phyloP scores from a whole-genome alignment of 73 alveolate genomes.

The Paramecium sonneborni region DNA sequence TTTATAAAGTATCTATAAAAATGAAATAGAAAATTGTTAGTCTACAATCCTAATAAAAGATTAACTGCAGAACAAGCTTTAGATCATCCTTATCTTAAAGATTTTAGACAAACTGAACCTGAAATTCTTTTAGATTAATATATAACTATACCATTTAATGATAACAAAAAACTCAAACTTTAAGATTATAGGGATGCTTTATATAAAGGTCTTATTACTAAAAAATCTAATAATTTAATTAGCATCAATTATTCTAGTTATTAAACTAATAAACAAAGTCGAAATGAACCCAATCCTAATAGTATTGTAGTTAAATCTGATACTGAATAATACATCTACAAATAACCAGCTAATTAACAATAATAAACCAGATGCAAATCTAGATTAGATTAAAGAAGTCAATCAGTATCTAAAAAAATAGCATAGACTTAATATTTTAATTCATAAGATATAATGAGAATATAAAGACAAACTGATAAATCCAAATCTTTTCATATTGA shows the following conservation, averaged over 20 bases:
- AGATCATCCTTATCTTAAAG: constrained; percentile 32
- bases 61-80: constrained; percentile 35
- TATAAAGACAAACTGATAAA: neutral
- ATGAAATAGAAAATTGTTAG: neutral
- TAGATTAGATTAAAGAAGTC: constrained; percentile 26
- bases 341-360: neutral
- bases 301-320: neutral
- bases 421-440: neutral
- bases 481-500: constrained; percentile 45
- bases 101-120: neutral
- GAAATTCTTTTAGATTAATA: neutral
- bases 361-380: neutral
- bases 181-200: constrained; percentile 33
- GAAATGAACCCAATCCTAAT: neutral
- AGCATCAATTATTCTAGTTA: neutral
- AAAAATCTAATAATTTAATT: neutral
- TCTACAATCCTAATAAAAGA: constrained; percentile 46
- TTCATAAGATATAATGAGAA: neutral
- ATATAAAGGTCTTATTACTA: neutral
- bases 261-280: neutral
- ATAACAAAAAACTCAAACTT: constrained; percentile 8
- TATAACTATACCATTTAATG: neutral
- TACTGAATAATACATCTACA: neutral
- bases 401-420: constrained; percentile 5
- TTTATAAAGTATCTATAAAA: neutral